Percentiles rank a stretch among this genome's conserved stretches.
Conservation (phyloP, 768 basidiomycete genomes). For the Baorangia bicolor region DNA sequence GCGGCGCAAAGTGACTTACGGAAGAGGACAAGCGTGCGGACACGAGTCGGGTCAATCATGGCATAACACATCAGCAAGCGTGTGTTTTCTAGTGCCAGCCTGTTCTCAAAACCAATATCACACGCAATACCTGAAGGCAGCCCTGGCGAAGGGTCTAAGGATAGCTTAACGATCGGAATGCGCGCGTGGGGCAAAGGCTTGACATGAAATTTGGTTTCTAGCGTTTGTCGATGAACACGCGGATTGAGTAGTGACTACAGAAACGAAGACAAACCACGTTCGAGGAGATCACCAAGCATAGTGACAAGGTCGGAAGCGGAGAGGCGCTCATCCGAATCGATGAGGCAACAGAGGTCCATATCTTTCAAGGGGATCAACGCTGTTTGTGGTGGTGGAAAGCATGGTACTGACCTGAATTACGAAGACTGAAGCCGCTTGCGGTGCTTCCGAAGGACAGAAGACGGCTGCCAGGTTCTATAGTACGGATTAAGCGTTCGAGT, state of each 20-base stretch:
- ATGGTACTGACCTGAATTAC: conserved; percentile 76
- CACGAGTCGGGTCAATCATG: conserved; percentile 91
- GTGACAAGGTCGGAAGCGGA: conserved; percentile 89
- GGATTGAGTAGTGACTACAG: not conserved
- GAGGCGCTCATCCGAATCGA: conserved; percentile 79
- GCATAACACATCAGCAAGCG: conserved; percentile 95
- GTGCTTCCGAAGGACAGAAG: conserved; percentile 95
- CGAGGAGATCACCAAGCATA: conserved; percentile 89
- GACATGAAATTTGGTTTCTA: conserved; percentile 95
- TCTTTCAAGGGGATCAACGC: conserved; percentile 48
- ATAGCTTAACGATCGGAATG: conserved; percentile 98
- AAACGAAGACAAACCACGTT: conserved; percentile 66
- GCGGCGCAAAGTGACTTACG: conserved; percentile 58
- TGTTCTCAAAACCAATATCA: conserved; percentile 98
- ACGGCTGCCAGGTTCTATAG: conserved; percentile 89
- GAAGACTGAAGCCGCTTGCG: conserved; percentile 94
- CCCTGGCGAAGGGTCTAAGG: conserved; percentile 80
- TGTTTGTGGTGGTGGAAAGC: not conserved
- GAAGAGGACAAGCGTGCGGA: conserved; percentile 93
- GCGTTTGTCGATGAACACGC: conserved; percentile 10
- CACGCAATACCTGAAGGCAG: conserved; percentile 89
- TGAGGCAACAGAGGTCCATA: conserved; percentile 98
- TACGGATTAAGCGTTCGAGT: conserved; percentile 92
- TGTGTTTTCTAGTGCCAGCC: conserved; percentile 96
- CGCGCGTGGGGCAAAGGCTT: conserved; percentile 95